Evolutionary conservation across 129 eudicot genomes (phyloP).

Genomic region (Flaveria sonorensis): DNA sequence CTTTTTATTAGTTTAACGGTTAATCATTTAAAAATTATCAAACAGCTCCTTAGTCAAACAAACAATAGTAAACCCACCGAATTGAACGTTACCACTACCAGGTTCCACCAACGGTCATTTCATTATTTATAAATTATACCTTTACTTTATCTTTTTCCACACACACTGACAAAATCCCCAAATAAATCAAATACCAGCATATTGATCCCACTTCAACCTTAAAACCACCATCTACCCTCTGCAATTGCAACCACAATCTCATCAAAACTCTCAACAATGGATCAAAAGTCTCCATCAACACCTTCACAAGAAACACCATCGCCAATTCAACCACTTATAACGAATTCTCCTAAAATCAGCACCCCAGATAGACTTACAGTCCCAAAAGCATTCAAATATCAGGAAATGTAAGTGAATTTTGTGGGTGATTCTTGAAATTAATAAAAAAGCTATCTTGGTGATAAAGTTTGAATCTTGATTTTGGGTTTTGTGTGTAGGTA

Average conservation of each 20-base stretch:
- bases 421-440: not conserved
- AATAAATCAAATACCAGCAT: conserved; percentile 10
- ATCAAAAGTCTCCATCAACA: conserved; percentile 30
- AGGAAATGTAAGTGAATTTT: conserved; percentile 55
- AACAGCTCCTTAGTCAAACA: not conserved
- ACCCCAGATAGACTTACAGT: conserved; percentile 77
- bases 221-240: not conserved
- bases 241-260: not conserved
- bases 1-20: no score
- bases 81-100: conserved; percentile 22
- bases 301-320: conserved; percentile 18
- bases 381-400: conserved; percentile 77
- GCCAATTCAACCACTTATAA: no score
- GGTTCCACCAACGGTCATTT: conserved; percentile 26
- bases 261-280: conserved; percentile 27
- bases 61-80: conserved; percentile 23
- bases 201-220: conserved; percentile 14
- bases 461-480: not conserved
- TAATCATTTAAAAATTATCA: no score
- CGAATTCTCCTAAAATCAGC: not conserved
- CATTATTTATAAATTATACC: no score
- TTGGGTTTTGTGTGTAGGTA: conserved; percentile 49
- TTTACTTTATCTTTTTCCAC: conserved; percentile 16
- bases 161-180: conserved; percentile 24
- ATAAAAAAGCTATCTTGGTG: not conserved